Base-by-base conservation (phyloP, 2,329 filamentous ascomycete genomes). In the Fusarium sp. region DNA sequence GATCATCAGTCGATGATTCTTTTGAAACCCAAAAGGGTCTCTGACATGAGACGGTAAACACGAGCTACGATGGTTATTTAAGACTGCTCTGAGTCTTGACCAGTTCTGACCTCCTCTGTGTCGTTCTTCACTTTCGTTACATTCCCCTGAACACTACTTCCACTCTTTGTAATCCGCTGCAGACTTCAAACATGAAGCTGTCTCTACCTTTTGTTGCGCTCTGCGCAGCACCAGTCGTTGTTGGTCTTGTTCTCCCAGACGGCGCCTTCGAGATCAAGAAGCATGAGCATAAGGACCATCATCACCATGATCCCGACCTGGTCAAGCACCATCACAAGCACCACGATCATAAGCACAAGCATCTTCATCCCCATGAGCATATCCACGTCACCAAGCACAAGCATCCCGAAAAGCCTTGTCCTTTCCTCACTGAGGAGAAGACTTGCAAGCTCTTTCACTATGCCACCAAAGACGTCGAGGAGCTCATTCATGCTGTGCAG, bases 401-500 rank as follows among this genome's bases (percentile, higher is more conserved):
- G 57, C 61, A 75, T 24, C 67, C 65, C n/a, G 54, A 73, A 58
- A 67, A 66, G 50, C 68, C 68, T 45, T 74, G 72, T 44, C 54
- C 58, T 32, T 38, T 64, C 36, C 54, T 80, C 54, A 78, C 75
- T 13, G 75, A 79, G 36, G 54, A 69, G 22, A 47, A 56, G 20
- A 50, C 79, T 13, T 80, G 77, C 61, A 61, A 77, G 41, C 75
- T 72, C 53, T 75, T 81, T 50, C 51, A 75, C 58, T 15, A 55
- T 38, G 72, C 79, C 17, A 74, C 77, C 8, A 68, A 78, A 18
- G 71, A 75, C 68, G 66, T 73, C 4, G 78, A 79, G 51, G 60
- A 70, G 54, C 68, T 79, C 53, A 70, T 70, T 28, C 60, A 76
- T 47, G 50, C 70, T 38, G 69, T 76, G 39, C 65, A 76, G 66